Evolutionary conservation across 139 green algal species (phyloP), one percentile per base, ranked within the genome.

Genomic region (Yamagishiella unicocca): DNA sequence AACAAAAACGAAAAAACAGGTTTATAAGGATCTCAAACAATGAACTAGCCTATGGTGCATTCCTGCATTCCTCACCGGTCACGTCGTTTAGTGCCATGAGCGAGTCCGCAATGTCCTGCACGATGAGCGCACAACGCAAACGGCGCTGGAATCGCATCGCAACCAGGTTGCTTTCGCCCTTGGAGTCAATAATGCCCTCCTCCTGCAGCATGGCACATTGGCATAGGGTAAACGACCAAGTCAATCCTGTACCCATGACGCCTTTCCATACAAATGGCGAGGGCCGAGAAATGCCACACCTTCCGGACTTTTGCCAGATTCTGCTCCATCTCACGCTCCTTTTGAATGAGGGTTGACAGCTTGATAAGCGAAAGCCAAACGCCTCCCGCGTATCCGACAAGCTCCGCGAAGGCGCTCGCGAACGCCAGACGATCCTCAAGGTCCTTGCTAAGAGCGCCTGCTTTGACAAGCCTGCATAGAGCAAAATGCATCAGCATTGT

Each of bases 381-480:
- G 93, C 87, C 95, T 77, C 89, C 96, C 5, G 87, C 55, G 55
- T 98, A 98, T 10, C 96, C 94, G 0, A 97, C 5, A 17, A 96
- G 62, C 92, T 98, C 96, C 0, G 92, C 93, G 71, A 89, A 93
- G 3, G 94, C 94, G 70, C 90, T 95, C 19, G 94, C 83, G 29
- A 83, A 81, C 14, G 64, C 80, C 5, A 98, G 61, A 27, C 85
- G 72, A 35, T 80, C 77, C 66, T 93, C 92, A 21, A 91, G 89
- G 8, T 84, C 77, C 64, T 95, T 95, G 74, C 72, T 70, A 6
- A 98, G 54, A 27, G 96, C 87, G 2, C 96, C 95, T 19, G 95
- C 88, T 90, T 98, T 97, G 43, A 97, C 93, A 38, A 98, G 92
- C 94, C 94, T 96, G 89, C 50, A 29, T 7, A 67, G n/a, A n/a